Conservation (phyloP, 768 basidiomycete species). For the Russula foetens region DNA sequence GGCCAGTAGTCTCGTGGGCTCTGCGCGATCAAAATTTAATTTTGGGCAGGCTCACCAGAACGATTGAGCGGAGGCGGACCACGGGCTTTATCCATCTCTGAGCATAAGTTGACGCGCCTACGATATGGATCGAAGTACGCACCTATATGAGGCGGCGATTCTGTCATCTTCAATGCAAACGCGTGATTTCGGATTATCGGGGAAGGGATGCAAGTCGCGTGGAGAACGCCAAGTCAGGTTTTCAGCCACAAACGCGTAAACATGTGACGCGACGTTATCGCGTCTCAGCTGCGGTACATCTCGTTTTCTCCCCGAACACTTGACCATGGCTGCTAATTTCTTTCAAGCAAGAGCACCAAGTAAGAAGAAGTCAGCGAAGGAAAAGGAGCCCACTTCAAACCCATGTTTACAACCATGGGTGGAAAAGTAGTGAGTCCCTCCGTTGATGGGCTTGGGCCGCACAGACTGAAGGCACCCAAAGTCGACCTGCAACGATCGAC, state of each 20-base stretch:
- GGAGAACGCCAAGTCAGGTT: neutral
- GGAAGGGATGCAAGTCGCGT: neutral
- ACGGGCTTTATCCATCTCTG: neutral
- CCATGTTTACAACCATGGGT: slow-evolving; percentile 87
- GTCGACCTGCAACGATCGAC: slow-evolving; percentile 95
- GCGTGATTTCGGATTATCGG: slow-evolving; percentile 5
- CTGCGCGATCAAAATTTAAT: neutral
- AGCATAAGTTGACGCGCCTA: neutral
- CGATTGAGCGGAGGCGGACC: neutral
- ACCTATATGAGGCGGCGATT: neutral
- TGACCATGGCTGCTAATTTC: slow-evolving; percentile 47
- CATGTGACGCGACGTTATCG: too few relatives aligned
- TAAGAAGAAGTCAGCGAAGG: slow-evolving; percentile 20
- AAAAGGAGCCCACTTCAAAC: slow-evolving; percentile 34
- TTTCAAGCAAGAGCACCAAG: slow-evolving; percentile 35
- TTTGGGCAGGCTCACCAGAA: slow-evolving; percentile 7
- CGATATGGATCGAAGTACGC: neutral
- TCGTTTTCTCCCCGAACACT: too few relatives aligned
- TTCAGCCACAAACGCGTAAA: slow-evolving; percentile 16
- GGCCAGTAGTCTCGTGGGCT: slow-evolving; percentile 21
- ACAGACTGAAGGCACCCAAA: slow-evolving; percentile 25
- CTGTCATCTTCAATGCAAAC: neutral
- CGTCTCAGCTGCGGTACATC: neutral
- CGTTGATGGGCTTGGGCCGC: neutral
- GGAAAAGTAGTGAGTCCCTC: slow-evolving; percentile 80